Conservation (phyloP, 768 basidiomycete species). For the Mycena maculata region DNA sequence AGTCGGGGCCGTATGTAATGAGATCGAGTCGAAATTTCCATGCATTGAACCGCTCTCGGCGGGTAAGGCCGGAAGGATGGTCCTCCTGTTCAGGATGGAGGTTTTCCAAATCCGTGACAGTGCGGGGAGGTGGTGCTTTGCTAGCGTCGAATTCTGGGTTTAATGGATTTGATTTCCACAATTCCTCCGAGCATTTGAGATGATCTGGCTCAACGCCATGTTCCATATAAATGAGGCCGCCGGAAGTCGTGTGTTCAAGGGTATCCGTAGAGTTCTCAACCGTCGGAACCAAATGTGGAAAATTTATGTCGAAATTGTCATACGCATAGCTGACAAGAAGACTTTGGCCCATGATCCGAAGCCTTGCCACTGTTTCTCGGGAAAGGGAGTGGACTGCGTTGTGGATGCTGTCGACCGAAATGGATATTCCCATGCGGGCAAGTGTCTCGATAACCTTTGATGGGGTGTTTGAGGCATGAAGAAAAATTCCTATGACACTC, state of each 20-base stretch:
- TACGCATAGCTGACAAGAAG: conserved; percentile 47
- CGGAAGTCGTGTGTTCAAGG: conserved; percentile 50
- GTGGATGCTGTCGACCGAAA: conserved; percentile 42
- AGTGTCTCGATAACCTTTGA: conserved; percentile 44
- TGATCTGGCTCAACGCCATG: conserved; percentile 38
- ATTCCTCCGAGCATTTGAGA: conserved; percentile 45
- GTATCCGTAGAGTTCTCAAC: conserved; percentile 40
- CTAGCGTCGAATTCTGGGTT: conserved; percentile 35
- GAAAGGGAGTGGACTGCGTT: conserved; percentile 40
- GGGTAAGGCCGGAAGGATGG: conserved; percentile 34
- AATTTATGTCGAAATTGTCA: conserved; percentile 57
- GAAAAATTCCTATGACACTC: conserved; percentile 32
- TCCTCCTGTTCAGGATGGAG: conserved; percentile 36
- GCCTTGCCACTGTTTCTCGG: conserved; percentile 27
- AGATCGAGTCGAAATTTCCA: conserved; percentile 47
- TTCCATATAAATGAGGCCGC: conserved; percentile 42
- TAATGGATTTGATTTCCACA: conserved; percentile 46
- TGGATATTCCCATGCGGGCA: conserved; percentile 43
- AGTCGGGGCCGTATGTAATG: conserved; percentile 38
- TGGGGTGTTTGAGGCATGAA: conserved; percentile 41
- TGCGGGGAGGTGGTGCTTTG: conserved; percentile 14
- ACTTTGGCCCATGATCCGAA: conserved; percentile 39
- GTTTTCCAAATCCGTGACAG: conserved; percentile 31
- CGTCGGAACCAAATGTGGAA: conserved; percentile 44
- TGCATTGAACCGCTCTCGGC: conserved; percentile 38